These are phyloP conservation scores for Hygrophorus pudorinus DNA, from an alignment of 768 basidiomycete species.

Conservation along the genomic window DNA sequence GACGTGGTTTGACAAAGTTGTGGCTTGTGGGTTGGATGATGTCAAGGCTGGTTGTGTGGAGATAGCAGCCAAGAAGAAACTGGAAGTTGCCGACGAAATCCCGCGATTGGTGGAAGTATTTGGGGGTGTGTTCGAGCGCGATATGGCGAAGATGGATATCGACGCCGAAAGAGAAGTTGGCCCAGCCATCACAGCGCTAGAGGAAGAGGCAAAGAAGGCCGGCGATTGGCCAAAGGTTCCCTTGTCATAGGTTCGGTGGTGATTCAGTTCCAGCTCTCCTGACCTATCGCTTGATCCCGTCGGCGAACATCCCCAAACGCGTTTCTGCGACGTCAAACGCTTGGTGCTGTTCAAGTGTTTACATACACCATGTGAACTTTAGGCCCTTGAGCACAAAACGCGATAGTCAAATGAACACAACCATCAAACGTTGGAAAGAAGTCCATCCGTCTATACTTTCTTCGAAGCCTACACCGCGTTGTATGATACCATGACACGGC, in stretches of 20 bases:
- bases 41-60: slow-evolving; percentile 71
- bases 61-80: slow-evolving; percentile 25
- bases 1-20: slow-evolving; percentile 77
- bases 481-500: too few species aligned
- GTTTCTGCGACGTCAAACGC: too few species aligned
- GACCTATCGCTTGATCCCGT: too few species aligned
- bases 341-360: too few species aligned
- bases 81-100: slow-evolving; percentile 42
- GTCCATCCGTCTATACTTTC: too few species aligned
- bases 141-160: slow-evolving; percentile 34
- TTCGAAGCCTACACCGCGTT: too few species aligned
- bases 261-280: too few species aligned
- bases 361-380: too few species aligned
- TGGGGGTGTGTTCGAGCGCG: slow-evolving; percentile 36
- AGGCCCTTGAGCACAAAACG: too few species aligned
- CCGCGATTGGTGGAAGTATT: slow-evolving; percentile 38
- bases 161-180: slow-evolving; percentile 36
- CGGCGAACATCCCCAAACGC: too few species aligned
- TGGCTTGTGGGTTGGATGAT: slow-evolving; percentile 85
- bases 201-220: slow-evolving; percentile 30
- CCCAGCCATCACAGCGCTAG: slow-evolving; percentile 35
- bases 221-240: slow-evolving; percentile 28
- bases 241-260: neutral
- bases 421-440: too few species aligned
- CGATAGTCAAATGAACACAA: too few species aligned